phyloP scores from a whole-genome alignment of 1,284 basidiomycete species.

The Stereum hirsutum region DNA sequence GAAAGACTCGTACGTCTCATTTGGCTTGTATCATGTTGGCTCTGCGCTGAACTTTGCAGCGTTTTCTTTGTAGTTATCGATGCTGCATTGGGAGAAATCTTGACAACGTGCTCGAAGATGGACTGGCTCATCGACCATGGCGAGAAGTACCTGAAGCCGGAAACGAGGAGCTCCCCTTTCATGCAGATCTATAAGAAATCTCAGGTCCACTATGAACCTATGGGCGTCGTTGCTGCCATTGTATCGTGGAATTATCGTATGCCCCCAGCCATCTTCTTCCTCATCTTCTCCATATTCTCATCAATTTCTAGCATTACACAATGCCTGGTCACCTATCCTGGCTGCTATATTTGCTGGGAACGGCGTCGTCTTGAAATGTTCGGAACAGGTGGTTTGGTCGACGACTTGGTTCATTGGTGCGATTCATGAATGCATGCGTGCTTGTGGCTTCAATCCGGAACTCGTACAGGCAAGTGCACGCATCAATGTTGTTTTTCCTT shows the following conservation, averaged over 20 bases:
- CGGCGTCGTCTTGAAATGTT: constrained; percentile 86
- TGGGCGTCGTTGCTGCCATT: constrained; percentile 89
- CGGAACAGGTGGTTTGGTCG: constrained; percentile 89
- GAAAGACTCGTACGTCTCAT: constrained; percentile 78
- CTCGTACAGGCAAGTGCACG: constrained; percentile 58
- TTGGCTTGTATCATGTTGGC: background rate
- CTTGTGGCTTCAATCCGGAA: constrained; percentile 73
- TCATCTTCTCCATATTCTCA: background rate
- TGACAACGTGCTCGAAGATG: constrained; percentile 84
- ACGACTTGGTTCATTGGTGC: constrained; percentile 75
- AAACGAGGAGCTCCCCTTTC: constrained; percentile 63
- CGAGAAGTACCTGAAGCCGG: constrained; percentile 63
- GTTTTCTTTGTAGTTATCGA: constrained; percentile 78
- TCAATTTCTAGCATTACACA: constrained; percentile 68
- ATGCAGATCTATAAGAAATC: constrained; percentile 82
- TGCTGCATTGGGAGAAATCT: constrained; percentile 82
- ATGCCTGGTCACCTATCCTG: constrained; percentile 88
- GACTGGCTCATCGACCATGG: constrained; percentile 83
- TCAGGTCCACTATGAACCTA: constrained; percentile 82
- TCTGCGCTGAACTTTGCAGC: constrained; percentile 3
- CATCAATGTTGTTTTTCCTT: background rate
- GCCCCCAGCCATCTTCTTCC: constrained; percentile 20
- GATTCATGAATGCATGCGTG: constrained; percentile 64
- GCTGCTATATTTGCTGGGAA: constrained; percentile 89
- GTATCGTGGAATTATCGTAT: constrained; percentile 93